Evolutionary conservation across 2,329 filamentous ascomycete genomes (phyloP).

Genomic region (Chrysosporium keratinophilum): DNA sequence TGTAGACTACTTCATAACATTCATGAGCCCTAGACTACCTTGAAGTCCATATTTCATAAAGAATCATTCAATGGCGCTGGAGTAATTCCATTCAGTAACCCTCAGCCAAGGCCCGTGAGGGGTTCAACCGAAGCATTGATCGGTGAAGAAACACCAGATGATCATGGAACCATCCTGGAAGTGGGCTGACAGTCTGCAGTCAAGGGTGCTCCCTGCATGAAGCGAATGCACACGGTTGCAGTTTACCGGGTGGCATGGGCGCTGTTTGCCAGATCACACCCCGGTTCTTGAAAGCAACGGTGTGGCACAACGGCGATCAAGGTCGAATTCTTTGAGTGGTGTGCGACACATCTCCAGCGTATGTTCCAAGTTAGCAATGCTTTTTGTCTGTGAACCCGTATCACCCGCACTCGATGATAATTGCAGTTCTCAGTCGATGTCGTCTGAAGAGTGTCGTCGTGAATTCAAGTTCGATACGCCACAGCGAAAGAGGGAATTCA

Average conservation of each 20-base stretch:
- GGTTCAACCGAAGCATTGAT: not conserved
- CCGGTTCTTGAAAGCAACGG: not conserved
- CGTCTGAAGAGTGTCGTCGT: no score
- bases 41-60: no score
- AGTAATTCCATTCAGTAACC: not conserved
- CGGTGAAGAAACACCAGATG: not conserved
- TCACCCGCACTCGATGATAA: no score
- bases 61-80: not conserved
- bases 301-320: not conserved
- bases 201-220: constrained; percentile 5
- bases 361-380: not conserved
- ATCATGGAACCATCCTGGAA: not conserved
- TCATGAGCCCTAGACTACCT: no score
- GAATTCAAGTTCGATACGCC: no score
- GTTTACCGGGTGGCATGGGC: constrained; percentile 2
- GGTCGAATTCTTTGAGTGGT: not conserved
- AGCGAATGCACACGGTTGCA: constrained; percentile 2
- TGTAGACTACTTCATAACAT: no score
- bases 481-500: no score
- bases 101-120: not conserved
- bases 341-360: not conserved
- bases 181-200: not conserved
- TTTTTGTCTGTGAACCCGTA: not conserved
- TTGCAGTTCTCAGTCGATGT: no score
- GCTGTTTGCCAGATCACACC: not conserved